Conservation (phyloP, 441 rosid genomes). For the Isatis lusitanica region DNA sequence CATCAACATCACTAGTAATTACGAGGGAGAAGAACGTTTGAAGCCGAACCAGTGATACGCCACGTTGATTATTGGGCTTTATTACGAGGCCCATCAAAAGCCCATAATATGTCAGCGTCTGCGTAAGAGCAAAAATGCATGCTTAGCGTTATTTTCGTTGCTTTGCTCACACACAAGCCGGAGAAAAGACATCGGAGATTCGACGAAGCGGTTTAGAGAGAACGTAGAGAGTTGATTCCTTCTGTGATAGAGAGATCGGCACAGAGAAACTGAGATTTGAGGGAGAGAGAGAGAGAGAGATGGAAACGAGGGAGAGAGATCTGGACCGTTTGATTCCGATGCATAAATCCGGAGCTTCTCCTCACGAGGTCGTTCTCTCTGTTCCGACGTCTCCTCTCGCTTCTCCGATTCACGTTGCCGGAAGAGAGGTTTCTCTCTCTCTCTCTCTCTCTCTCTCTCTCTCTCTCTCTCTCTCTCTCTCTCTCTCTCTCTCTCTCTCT, state of each 20-base stretch:
- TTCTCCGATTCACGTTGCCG: slow-evolving; percentile 42
- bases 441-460: background rate
- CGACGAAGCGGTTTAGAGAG: background rate
- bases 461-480: background rate
- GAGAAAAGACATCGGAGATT: slow-evolving; percentile 22
- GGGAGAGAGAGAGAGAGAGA: background rate
- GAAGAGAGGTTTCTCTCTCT: slow-evolving; percentile 40
- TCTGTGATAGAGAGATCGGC: background rate
- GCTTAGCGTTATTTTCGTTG: slow-evolving; percentile 16
- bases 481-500: background rate
- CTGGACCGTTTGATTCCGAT: slow-evolving; percentile 47
- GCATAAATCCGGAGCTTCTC: slow-evolving; percentile 33
- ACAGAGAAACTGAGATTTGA: background rate
- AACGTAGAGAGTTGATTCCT: background rate
- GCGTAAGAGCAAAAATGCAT: slow-evolving; percentile 9
- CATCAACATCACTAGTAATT: too few species aligned
- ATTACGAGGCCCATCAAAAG: background rate
- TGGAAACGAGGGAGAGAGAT: slow-evolving; percentile 44
- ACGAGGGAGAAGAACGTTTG: too few species aligned
- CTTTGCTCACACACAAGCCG: slow-evolving; percentile 10
- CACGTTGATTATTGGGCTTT: background rate
- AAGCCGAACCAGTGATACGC: too few species aligned
- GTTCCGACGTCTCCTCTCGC: slow-evolving; percentile 36
- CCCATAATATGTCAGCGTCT: background rate
- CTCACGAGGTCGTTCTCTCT: slow-evolving; percentile 31